Conservation (phyloP, 805 yeast species). For the Priceomyces melissophilus region DNA sequence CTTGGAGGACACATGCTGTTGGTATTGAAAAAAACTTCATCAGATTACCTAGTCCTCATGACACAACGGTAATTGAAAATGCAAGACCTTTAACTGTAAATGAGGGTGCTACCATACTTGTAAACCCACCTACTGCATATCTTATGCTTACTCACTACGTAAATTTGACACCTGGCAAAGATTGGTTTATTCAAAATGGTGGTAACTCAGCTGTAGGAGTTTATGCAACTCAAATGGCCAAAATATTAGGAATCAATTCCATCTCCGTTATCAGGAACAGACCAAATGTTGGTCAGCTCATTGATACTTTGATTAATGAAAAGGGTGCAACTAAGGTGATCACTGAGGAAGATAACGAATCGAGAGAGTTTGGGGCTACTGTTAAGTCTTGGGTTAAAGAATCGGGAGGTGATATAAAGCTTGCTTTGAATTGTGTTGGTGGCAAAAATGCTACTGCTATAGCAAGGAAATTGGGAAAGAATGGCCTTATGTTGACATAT, state of each 20-base stretch:
- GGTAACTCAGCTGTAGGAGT: conserved; percentile 95
- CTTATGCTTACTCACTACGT: conserved; percentile 76
- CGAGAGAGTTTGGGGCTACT: conserved; percentile 60
- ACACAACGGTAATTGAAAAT: conserved; percentile 39
- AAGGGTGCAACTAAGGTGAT: conserved; percentile 88
- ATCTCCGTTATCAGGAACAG: conserved; percentile 87
- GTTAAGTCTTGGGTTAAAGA: conserved; percentile 53
- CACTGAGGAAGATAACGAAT: conserved; percentile 79
- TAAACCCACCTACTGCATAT: conserved; percentile 90
- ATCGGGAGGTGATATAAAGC: conserved; percentile 51
- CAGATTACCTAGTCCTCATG: conserved; percentile 52
- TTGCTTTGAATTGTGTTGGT: conserved; percentile 92
- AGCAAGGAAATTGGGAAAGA: conserved; percentile 72
- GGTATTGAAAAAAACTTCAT: conserved; percentile 51
- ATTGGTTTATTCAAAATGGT: conserved; percentile 95
- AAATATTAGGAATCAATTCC: conserved; percentile 73
- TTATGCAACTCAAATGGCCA: conserved; percentile 84
- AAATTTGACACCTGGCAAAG: conserved; percentile 56
- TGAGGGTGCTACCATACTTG: conserved; percentile 86
- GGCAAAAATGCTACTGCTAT: conserved; percentile 80
- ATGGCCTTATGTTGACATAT: conserved; percentile 82
- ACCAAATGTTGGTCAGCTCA: conserved; percentile 62
- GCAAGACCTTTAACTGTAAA: conserved; percentile 31
- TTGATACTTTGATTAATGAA: conserved; percentile 45
- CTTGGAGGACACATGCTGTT: conserved; percentile 76